phyloP scores from a whole-genome alignment of 257 asterid genomes.

The Cordia subcordata region DNA sequence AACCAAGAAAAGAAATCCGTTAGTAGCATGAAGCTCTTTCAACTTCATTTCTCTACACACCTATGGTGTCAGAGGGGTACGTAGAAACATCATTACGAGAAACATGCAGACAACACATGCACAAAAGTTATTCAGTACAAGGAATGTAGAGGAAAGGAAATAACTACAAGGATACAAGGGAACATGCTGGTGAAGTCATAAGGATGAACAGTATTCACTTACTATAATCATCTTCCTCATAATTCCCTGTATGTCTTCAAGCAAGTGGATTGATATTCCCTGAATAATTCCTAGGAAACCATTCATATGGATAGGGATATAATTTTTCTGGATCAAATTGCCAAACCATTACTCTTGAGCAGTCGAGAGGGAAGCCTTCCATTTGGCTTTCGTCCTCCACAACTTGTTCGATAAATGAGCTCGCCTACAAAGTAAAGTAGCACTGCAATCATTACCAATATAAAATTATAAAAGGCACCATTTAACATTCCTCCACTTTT shows the following conservation, averaged over 20 bases:
- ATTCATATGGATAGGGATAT: conserved; percentile 16
- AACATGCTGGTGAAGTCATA: no score
- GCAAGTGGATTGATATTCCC: conserved; percentile 23
- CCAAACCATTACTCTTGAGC: conserved; percentile 62
- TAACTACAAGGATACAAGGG: no score
- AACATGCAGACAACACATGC: no score
- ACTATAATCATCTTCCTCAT: neutral
- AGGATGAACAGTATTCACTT: neutral
- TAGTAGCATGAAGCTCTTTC: no score
- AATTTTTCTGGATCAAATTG: conserved; percentile 26
- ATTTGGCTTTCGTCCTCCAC: conserved; percentile 87
- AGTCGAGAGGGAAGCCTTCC: conserved; percentile 54
- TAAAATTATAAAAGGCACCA: no score
- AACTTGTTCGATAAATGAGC: conserved; percentile 59
- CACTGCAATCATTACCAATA: neutral
- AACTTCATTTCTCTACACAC: no score
- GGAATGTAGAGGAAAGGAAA: no score
- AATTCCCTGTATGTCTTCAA: conserved; percentile 11
- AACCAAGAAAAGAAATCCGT: no score
- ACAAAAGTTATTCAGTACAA: no score
- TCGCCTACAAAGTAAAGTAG: conserved; percentile 42
- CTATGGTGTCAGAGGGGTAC: no score
- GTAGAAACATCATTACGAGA: no score
- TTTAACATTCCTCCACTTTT: no score
- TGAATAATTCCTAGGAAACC: conserved; percentile 16